phyloP scores from a whole-genome alignment of 345 rosid genomes.

The Arabidopsis arenosa region DNA sequence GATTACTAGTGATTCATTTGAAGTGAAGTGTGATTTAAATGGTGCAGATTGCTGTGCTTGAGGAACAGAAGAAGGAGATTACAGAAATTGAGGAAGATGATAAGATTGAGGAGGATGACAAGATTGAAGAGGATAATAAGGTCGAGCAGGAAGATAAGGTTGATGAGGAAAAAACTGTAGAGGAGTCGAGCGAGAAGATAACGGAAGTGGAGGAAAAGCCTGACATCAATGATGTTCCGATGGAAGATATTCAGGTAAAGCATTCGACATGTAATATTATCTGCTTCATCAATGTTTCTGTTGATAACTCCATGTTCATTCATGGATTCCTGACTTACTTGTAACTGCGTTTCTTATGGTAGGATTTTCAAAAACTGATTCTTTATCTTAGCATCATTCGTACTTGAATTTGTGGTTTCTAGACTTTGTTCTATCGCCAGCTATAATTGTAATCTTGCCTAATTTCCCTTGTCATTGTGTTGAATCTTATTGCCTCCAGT shows the following conservation, averaged over 20 bases:
- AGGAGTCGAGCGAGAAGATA: slow-evolving; percentile 49
- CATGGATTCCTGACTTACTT: not conserved
- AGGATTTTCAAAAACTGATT: not conserved
- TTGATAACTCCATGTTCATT: not conserved
- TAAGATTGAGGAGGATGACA: slow-evolving; percentile 62
- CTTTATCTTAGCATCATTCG: not conserved
- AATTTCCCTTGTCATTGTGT: not conserved
- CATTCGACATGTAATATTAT: not conserved
- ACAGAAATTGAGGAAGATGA: slow-evolving; percentile 62
- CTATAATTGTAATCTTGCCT: not conserved
- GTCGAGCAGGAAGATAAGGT: slow-evolving; percentile 45
- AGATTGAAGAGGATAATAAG: slow-evolving; percentile 47
- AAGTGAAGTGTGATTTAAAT: slow-evolving; percentile 31
- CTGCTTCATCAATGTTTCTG: not conserved
- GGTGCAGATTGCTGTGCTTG: slow-evolving; percentile 76
- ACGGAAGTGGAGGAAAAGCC: slow-evolving; percentile 67
- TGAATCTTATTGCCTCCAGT: not conserved
- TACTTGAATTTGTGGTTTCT: not conserved
- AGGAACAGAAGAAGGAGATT: slow-evolving; percentile 64
- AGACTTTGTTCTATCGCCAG: not conserved
- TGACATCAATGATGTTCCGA: slow-evolving; percentile 69
- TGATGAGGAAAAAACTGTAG: slow-evolving; percentile 26
- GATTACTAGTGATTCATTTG: slow-evolving; percentile 26
- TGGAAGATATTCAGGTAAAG: slow-evolving; percentile 78
- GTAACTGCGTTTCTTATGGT: not conserved